Conservation (phyloP, 2,329 filamentous ascomycete species). For the Calonectria pseudoreteaudii region DNA sequence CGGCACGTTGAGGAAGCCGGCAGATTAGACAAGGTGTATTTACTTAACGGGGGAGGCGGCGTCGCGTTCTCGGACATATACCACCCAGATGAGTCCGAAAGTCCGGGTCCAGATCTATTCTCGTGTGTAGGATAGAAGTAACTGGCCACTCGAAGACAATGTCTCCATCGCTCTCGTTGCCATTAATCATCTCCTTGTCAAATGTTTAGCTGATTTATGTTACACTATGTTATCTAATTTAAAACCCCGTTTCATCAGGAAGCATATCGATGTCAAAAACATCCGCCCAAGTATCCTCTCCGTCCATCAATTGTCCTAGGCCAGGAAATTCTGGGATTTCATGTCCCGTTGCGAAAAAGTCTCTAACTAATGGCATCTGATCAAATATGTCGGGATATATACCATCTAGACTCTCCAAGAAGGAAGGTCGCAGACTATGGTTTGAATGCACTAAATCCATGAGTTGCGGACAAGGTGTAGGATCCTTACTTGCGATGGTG, state of each 20-base stretch:
- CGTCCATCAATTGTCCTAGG: not conserved
- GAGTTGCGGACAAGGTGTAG: not conserved
- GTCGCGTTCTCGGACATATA: not conserved
- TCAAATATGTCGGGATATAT: constrained; percentile 8
- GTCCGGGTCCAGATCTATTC: not conserved
- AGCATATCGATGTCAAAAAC: not conserved
- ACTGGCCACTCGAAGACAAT: not conserved
- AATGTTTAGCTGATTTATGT: not conserved
- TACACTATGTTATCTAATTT: not conserved
- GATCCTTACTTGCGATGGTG: not conserved
- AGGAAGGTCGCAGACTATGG: not conserved
- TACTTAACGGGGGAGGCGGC: not conserved
- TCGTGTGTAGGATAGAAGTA: not conserved
- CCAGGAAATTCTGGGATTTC: constrained; percentile 5
- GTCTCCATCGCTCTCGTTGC: not conserved
- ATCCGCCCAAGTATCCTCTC: constrained; percentile 8
- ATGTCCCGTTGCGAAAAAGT: constrained; percentile 7
- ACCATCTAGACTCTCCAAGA: not conserved
- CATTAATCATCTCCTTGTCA: not conserved
- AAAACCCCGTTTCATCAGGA: not conserved
- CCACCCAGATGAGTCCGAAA: not conserved
- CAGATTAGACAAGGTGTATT: not conserved
- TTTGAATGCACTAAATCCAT: not conserved
- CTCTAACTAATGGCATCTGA: constrained; percentile 12
- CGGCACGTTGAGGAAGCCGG: not conserved